phyloP scores from a whole-genome alignment of 768 basidiomycete species.

The Amanita jacksonii region DNA sequence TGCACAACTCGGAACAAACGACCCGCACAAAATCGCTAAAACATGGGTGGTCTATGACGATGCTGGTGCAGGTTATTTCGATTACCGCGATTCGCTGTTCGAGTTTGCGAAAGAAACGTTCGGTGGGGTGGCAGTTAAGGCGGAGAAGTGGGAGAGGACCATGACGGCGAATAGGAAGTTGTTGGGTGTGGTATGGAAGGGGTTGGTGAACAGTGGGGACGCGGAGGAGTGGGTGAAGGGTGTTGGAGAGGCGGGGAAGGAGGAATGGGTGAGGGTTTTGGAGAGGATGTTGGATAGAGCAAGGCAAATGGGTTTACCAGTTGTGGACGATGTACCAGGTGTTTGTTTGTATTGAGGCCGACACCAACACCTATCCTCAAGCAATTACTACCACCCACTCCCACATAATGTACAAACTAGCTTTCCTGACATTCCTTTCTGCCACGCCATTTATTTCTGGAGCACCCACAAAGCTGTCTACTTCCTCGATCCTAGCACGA shows the following conservation, averaged over 20 bases:
- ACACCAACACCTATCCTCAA: too few species aligned
- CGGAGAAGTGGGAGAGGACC: slow-evolving; percentile 47
- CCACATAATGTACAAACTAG: too few species aligned
- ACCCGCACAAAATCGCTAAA: slow-evolving; percentile 35
- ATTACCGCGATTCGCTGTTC: slow-evolving; percentile 54
- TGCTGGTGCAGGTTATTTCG: slow-evolving; percentile 51
- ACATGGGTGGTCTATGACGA: slow-evolving; percentile 50
- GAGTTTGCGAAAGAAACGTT: slow-evolving; percentile 30
- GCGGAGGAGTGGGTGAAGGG: slow-evolving; percentile 51
- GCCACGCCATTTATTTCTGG: too few species aligned
- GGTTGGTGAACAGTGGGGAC: slow-evolving; percentile 44
- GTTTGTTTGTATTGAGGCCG: too few species aligned
- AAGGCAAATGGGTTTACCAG: slow-evolving; percentile 14
- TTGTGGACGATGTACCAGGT: slow-evolving; percentile 5
- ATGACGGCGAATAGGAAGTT: slow-evolving; percentile 38
- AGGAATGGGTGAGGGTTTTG: slow-evolving; percentile 54
- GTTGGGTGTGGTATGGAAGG: slow-evolving; percentile 49
- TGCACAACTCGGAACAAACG: slow-evolving; percentile 15
- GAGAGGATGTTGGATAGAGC: slow-evolving; percentile 23
- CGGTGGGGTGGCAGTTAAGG: slow-evolving; percentile 15
- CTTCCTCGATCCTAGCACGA: too few species aligned
- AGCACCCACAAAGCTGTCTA: too few species aligned
- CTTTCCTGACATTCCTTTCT: too few species aligned
- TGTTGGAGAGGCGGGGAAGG: slow-evolving; percentile 44
- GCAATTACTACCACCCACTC: too few species aligned